Base-by-base conservation (phyloP, 2,329 filamentous ascomycete genomes). In the Fusarium domesticum region DNA sequence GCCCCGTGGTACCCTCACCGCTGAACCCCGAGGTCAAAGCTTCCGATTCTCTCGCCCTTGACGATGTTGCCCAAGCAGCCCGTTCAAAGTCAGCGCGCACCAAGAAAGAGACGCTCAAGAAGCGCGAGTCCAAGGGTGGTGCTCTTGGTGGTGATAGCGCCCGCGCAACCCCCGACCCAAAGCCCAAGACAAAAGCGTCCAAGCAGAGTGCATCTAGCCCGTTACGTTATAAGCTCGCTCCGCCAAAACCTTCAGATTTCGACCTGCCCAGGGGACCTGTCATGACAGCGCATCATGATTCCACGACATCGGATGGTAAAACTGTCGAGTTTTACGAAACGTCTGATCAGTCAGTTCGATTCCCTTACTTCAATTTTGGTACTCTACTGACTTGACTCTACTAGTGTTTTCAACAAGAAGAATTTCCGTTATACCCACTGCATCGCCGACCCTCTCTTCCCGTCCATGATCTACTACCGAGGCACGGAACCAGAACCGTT, bases 341-440 rank as follows among this genome's bases (percentile, higher is more conserved):
- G 0, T 77, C 79, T 2, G 82, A 85, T 46, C 81, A 85, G 81
- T 84, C 66, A 64, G 80, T 67, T 37, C 23, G 19, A 14, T 20
- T 11, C 18, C 35, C 11, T 6, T 32, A 20, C n/a, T n/a, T n/a
- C n/a, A n/a, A n/a, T n/a, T n/a, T n/a, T 30, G 30, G 15, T 20
- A 10, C 30, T 20, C 36, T 16, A 5, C 14, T 25, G 25, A 28
- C 7, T 40, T 51, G 42, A 55, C 43, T 28, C 15, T 8, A 5
- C 17, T 34, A 80, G 78, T 60, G 78, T 81, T 14, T 78, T 73
- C 45, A 85, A 84, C 53, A 83, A 84, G 57, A 83, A 81, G 59
- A 80, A 85, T 43, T 97, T 92, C 64, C 86, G 89, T 47, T 97
- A 97, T 65, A 87, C 84, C 23, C 87, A 91, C 58, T 95, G 89